These are phyloP conservation scores for Plasmodium berghei DNA, from an alignment of 169 alveolate species.

Conservation along the genomic window DNA sequence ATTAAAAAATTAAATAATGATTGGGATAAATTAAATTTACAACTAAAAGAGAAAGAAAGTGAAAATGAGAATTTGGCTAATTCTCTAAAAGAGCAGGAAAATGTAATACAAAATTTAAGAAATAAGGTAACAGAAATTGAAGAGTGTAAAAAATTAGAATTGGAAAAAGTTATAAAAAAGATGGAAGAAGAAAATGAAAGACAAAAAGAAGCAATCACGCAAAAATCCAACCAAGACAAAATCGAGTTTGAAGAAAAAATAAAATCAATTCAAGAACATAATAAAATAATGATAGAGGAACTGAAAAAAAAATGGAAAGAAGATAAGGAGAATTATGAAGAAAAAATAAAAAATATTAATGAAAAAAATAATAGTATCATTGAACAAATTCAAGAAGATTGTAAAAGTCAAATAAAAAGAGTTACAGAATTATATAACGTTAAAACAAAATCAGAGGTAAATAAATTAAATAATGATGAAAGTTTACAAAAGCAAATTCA, in stretches of 20 bases:
- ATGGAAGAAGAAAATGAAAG: slow-evolving; percentile 9
- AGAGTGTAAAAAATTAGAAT: neutral
- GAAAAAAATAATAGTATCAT: neutral
- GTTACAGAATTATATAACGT: slow-evolving; percentile 7
- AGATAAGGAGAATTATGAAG: neutral
- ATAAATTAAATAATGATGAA: slow-evolving; percentile 28
- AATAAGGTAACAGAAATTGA: neutral
- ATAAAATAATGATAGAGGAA: neutral
- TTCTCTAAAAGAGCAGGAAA: neutral
- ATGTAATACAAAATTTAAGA: neutral
- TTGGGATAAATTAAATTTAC: neutral
- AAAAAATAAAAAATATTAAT: neutral
- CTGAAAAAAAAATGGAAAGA: neutral
- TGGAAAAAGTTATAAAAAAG: neutral
- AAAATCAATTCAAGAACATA: neutral
- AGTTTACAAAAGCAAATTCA: slow-evolving; percentile 11
- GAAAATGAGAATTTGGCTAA: slow-evolving; percentile 1
- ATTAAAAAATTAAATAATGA: slow-evolving; percentile 7
- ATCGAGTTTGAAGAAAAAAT: slow-evolving; percentile 3
- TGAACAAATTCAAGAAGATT: slow-evolving; percentile 18
- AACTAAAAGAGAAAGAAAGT: slow-evolving; percentile 27
- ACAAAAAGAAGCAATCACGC: neutral
- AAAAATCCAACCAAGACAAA: slow-evolving; percentile 2
- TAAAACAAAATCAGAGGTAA: slow-evolving; percentile 3
- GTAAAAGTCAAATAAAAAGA: slow-evolving; percentile 10